phyloP scores from a whole-genome alignment of 164 flowering plant species.

The Magnolia kwangsiensis region DNA sequence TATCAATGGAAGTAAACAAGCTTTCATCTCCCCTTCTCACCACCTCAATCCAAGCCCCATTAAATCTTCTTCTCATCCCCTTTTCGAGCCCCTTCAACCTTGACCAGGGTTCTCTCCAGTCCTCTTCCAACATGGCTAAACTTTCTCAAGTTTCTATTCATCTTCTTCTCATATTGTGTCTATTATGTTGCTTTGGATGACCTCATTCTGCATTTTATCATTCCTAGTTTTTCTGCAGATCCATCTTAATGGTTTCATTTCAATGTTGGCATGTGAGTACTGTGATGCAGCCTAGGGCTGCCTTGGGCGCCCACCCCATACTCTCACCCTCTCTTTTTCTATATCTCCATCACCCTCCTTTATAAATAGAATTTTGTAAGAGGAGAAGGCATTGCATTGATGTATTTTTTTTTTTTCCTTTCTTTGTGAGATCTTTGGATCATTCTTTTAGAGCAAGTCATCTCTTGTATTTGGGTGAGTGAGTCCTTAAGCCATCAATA shows the following conservation, averaged over 20 bases:
- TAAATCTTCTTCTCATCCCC: neutral
- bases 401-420: too few relatives aligned
- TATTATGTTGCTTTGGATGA: neutral
- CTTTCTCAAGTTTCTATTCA: neutral
- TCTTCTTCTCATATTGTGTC: neutral
- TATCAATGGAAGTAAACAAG: neutral
- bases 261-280: neutral
- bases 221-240: neutral
- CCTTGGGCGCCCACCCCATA: too few relatives aligned
- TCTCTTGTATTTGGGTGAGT: too few relatives aligned
- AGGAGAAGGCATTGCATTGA: too few relatives aligned
- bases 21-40: neutral
- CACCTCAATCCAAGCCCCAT: neutral
- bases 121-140: neutral
- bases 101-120: neutral
- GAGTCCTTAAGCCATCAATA: too few relatives aligned
- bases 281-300: neutral
- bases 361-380: too few relatives aligned
- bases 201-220: neutral
- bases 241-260: neutral
- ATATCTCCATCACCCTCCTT: too few relatives aligned
- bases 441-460: too few relatives aligned
- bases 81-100: neutral
- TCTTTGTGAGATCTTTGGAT: too few relatives aligned
- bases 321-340: too few relatives aligned